These are phyloP conservation scores for Dacryopinax primogenitus DNA, from an alignment of 768 basidiomycete species.

Conservation along the genomic window DNA sequence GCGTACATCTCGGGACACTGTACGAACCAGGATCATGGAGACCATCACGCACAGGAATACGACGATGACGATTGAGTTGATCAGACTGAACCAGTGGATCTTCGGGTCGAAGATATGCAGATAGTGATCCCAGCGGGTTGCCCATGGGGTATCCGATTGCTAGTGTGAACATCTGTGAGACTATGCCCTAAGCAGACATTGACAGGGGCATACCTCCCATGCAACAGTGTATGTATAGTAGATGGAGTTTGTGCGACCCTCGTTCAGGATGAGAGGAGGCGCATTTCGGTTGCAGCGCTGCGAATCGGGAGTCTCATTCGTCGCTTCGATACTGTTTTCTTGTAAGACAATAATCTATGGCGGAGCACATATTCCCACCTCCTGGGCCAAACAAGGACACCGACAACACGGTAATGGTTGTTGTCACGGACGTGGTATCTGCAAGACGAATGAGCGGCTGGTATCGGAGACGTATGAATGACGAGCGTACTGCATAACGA, in stretches of 20 bases:
- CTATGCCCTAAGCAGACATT: background rate
- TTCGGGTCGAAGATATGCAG: slow-evolving; percentile 85
- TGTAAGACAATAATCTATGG: background rate
- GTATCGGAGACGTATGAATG: background rate
- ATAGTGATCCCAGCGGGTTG: slow-evolving; percentile 93
- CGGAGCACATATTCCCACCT: slow-evolving; percentile 12
- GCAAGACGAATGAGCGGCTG: slow-evolving; percentile 8
- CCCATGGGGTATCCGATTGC: slow-evolving; percentile 83
- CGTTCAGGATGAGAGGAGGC: slow-evolving; percentile 43
- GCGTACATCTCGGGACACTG: slow-evolving; percentile 75
- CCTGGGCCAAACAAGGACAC: slow-evolving; percentile 72
- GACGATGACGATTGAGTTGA: slow-evolving; percentile 86
- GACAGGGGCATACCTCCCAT: slow-evolving; percentile 53
- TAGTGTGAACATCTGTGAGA: slow-evolving; percentile 23
- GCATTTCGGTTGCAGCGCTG: slow-evolving; percentile 26
- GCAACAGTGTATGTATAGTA: slow-evolving; percentile 79
- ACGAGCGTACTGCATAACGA: slow-evolving; percentile 50
- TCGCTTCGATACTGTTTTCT: slow-evolving; percentile 49
- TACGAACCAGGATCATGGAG: slow-evolving; percentile 74
- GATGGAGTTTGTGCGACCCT: slow-evolving; percentile 47
- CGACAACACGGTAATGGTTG: slow-evolving; percentile 73
- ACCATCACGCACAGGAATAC: slow-evolving; percentile 89
- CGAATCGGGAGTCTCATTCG: slow-evolving; percentile 42
- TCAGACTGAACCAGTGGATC: slow-evolving; percentile 92
- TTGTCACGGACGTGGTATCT: slow-evolving; percentile 71